phyloP scores from a whole-genome alignment of 2,329 filamentous ascomycete genomes.

The Diplodia mutila region DNA sequence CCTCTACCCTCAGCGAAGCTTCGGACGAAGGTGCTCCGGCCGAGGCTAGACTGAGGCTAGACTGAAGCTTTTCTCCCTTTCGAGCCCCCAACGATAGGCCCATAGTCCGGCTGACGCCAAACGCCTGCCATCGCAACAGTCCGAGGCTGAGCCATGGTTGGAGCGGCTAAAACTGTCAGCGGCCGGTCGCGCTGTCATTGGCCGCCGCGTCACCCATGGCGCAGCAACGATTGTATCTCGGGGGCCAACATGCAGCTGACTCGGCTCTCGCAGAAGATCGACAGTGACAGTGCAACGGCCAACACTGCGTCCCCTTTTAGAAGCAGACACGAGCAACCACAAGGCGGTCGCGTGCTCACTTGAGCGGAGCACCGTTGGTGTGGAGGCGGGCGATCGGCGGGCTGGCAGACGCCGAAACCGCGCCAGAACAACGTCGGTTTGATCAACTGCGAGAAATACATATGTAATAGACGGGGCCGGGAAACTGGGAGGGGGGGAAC shows the following conservation, averaged over 20 bases:
- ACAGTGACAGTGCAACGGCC: background rate
- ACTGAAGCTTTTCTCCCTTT: background rate
- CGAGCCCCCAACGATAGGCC: no score
- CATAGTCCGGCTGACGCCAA: no score
- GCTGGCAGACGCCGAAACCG: background rate
- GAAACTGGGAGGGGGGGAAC: background rate
- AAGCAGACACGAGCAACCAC: background rate
- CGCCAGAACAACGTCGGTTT: background rate
- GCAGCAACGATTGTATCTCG: background rate
- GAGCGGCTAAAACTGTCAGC: background rate
- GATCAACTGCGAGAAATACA: background rate
- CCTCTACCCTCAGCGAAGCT: background rate
- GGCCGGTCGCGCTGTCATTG: background rate
- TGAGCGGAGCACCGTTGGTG: no score
- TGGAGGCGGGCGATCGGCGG: background rate
- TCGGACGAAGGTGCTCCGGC: background rate
- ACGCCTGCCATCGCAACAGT: no score
- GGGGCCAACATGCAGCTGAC: background rate
- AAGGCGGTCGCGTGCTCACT: no score
- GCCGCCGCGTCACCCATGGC: conserved; percentile 14
- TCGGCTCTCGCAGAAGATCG: conserved; percentile 6
- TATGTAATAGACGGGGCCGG: no score
- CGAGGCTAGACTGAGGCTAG: background rate
- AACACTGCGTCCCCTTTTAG: background rate
- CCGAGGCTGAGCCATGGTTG: conserved; percentile 3